Base-by-base conservation (phyloP, 495 filamentous ascomycete genomes). In the Lasiosphaeria miniovina region DNA sequence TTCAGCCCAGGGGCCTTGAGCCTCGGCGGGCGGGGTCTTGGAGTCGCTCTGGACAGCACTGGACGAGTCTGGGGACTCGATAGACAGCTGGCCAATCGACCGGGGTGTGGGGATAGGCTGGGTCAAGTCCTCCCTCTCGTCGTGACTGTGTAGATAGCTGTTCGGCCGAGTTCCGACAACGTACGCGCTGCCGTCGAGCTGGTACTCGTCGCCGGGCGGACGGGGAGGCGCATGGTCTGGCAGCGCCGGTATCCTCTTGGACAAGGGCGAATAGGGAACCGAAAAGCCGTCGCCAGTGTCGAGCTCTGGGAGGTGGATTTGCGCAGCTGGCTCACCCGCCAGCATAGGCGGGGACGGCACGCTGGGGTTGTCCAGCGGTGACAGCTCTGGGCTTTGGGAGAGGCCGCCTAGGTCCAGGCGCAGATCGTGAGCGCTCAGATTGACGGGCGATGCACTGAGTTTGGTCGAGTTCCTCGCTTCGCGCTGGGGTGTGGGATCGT, bases 91-190 rank as follows among this genome's bases (percentile, higher is more conserved):
- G 33, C 72, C 72, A 12, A 65, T 57, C 31, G 75, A 75, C 33
- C 68, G 69, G 0, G 74, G 71, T 7, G 70, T 67, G 32, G 70
- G 68, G 49, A 62, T 36, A 17, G 66, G 61, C 11, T 61, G 68
- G 11, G 63, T 56, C 31, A 69, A 60, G 53, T 71, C 73, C 54
- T 68, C 68, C 17, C 69, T 72, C 49, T 72, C 68, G 35, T 74
- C 71, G 32, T 72, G 70, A 59, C 49, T 63, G 41, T 75, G 68
- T 6, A 72, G 49, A 46, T 74, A 78, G 59, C 76, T 81, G 45
- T 59, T 73, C 14, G 74, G 74, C 49, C 77, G 74, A 11, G 74
- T 77, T 4, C 74, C 69, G 17, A 73, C 68, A 8, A 71, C 74
- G 54, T 78, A 78, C 49, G 71, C 67, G 33, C 71, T 73, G 54